phyloP scores from a whole-genome alignment of 306 rosid species.

The Herpetospermum pedunculosum region DNA sequence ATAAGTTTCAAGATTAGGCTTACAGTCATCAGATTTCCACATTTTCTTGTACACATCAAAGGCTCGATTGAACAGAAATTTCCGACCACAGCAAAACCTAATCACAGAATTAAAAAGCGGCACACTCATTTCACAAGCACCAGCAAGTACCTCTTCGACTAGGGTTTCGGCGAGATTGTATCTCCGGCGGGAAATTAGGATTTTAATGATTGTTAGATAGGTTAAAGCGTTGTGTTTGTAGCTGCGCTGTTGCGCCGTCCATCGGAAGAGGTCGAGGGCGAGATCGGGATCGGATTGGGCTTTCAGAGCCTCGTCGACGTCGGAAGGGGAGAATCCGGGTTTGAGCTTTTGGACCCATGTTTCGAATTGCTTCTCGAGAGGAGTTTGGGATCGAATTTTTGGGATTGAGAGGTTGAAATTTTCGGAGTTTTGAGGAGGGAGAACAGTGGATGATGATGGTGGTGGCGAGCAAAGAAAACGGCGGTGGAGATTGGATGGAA shows the following conservation, averaged over 20 bases:
- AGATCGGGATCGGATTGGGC: slow-evolving; percentile 82
- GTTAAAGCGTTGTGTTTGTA: slow-evolving; percentile 57
- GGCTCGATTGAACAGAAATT: slow-evolving; percentile 48
- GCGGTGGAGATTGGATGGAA: slow-evolving; percentile 11
- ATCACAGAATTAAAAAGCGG: slow-evolving; percentile 66
- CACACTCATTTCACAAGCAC: slow-evolving; percentile 59
- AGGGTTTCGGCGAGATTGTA: slow-evolving; percentile 62
- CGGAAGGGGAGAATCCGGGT: slow-evolving; percentile 67
- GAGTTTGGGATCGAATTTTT: slow-evolving; percentile 36
- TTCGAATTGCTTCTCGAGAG: slow-evolving; percentile 65
- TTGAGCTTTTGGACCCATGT: slow-evolving; percentile 73
- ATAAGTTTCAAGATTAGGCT: slow-evolving; percentile 70
- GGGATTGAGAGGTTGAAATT: neutral
- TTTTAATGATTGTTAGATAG: slow-evolving; percentile 52
- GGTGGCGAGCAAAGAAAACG: slow-evolving; percentile 9
- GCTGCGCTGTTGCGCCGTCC: slow-evolving; percentile 81
- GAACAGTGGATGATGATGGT: slow-evolving; percentile 17
- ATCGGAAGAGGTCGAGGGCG: slow-evolving; percentile 86
- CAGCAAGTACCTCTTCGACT: slow-evolving; percentile 73
- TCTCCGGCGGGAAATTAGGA: slow-evolving; percentile 37
- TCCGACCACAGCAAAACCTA: slow-evolving; percentile 53
- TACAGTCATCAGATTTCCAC: slow-evolving; percentile 40
- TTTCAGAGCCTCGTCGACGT: slow-evolving; percentile 43
- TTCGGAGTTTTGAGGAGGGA: slow-evolving; percentile 7
- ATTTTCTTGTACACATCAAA: slow-evolving; percentile 81